phyloP scores from a whole-genome alignment of 2,329 filamentous ascomycete species.

The Calonectria pteridis region DNA sequence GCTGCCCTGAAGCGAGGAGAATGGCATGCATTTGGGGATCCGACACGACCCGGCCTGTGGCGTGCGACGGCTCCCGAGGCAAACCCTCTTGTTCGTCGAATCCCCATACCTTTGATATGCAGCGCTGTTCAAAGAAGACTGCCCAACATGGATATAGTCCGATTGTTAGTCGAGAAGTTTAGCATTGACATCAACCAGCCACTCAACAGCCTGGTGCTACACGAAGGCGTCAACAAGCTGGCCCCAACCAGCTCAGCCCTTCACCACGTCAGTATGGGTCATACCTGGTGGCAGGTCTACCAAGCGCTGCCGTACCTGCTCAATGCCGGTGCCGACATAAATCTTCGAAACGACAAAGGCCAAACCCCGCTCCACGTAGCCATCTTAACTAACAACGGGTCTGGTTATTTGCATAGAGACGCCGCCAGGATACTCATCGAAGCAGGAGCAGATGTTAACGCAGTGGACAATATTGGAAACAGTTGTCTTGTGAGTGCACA shows the following conservation, averaged over 20 bases:
- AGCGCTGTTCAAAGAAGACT: slow-evolving; percentile 41
- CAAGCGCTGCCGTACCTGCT: slow-evolving; percentile 41
- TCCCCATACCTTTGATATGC: slow-evolving; percentile 37
- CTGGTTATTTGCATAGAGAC: slow-evolving; percentile 26
- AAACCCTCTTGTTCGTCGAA: no score
- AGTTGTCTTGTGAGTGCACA: slow-evolving; percentile 28
- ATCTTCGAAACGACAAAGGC: slow-evolving; percentile 20
- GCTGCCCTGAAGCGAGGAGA: slow-evolving; percentile 22
- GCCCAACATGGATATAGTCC: slow-evolving; percentile 52
- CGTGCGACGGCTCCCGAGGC: no score
- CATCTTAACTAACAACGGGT: neutral
- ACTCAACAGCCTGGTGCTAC: neutral
- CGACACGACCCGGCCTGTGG: slow-evolving; percentile 34
- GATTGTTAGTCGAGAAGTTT: slow-evolving; percentile 50
- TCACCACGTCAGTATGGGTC: slow-evolving; percentile 23
- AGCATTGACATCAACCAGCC: slow-evolving; percentile 47
- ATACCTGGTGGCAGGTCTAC: slow-evolving; percentile 39
- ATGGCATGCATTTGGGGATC: slow-evolving; percentile 37
- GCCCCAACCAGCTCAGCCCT: slow-evolving; percentile 26
- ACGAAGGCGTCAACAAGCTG: neutral
- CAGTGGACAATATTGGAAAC: slow-evolving; percentile 14
- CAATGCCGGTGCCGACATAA: slow-evolving; percentile 29
- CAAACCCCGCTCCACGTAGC: slow-evolving; percentile 34
- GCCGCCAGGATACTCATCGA: slow-evolving; percentile 35
- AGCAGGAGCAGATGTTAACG: slow-evolving; percentile 40